Evolutionary conservation across 2,329 filamentous ascomycete species (phyloP), one percentile per base, ranked within the genome.

Genomic region (Ilyonectria robusta): DNA sequence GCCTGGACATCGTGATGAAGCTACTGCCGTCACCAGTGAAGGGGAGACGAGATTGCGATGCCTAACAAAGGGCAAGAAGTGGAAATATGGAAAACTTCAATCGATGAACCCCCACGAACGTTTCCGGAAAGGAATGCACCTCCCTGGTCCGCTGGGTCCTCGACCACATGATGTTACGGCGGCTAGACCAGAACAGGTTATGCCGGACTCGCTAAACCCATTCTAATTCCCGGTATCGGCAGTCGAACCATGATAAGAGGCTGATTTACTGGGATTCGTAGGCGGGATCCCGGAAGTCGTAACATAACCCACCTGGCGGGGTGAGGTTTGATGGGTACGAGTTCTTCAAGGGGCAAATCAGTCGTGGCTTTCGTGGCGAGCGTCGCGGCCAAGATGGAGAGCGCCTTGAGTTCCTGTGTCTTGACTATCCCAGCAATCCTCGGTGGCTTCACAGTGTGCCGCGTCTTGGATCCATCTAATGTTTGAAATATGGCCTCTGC

Each of bases 1-100:
- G 44, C 50, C 29, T 44, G 9, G 21, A 17, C 62, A 65, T 65
- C 17, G 47, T 65, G 35, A 17, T 48, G 31, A 33, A n/a, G 15
- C 37, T 42, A 42, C 5, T n/a, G 17, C 37, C 37, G 15, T 15
- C 7, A 42, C 17, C 15, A 42, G 15, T 17, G 7, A 42, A 7
- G 2, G 15, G 6, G 6, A 7, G 37, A 4, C 17, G 6, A 7
- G 37, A 6, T 6, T 42, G 5, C 37, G 7, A n/a, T 8, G 37
- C 15, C 40, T 19, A 17, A 8, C 17, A n/a, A 42, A 42, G 40
- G 17, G 3, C 1, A 8, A 19, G 40, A 8, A 42, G 17, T 42
- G 17, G 40, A 42, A 42, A 42, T 42, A 42, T 19, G 40, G 40
- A 42, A 42, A 42, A 42, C 3, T 19, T 42, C 40, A 9, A n/a